Conservation (phyloP, 2,329 filamentous ascomycete genomes). For the Aureobasidium sp. region DNA sequence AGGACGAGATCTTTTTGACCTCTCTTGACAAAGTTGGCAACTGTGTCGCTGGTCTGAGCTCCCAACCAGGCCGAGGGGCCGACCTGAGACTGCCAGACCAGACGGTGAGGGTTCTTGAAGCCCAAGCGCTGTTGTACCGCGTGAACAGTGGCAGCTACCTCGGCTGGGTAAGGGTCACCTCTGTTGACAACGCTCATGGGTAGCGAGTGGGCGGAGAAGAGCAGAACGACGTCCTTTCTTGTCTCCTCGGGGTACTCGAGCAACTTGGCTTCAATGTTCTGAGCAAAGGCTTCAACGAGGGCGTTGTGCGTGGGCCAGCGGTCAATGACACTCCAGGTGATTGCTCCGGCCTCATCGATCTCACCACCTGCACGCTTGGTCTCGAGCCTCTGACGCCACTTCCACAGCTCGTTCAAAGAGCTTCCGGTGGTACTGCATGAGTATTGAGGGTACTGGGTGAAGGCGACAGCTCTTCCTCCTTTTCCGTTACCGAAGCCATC, state of each 20-base stretch:
- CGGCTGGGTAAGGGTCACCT: constrained; percentile 89
- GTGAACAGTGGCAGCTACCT: constrained; percentile 92
- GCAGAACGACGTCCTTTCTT: constrained; percentile 70
- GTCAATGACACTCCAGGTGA: constrained; percentile 96
- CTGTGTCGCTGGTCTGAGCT: constrained; percentile 82
- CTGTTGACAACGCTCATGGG: constrained; percentile 97
- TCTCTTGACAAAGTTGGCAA: constrained; percentile 81
- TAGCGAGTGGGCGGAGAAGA: constrained; percentile 93
- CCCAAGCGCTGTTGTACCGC: constrained; percentile 90
- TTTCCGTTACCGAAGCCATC: constrained; percentile 88
- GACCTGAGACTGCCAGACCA: constrained; percentile 98
- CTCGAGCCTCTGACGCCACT: constrained; percentile 84
- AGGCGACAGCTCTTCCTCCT: constrained; percentile 90
- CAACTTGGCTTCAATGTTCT: constrained; percentile 82
- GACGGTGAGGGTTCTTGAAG: constrained; percentile 82
- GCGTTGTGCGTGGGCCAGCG: constrained; percentile 91
- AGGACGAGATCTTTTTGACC: constrained; percentile 86
- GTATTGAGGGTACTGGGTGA: constrained; percentile 98
- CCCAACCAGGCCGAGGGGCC: constrained; percentile 93
- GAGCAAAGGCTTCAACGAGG: constrained; percentile 83
- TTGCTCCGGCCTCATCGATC: constrained; percentile 55
- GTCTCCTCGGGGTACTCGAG: constrained; percentile 75
- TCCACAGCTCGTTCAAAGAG: constrained; percentile 95
- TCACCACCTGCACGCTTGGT: constrained; percentile 57
- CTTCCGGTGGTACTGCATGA: constrained; percentile 96